Conservation (phyloP, 2,329 filamentous ascomycete species). For the Graphiopsis chlorocephala region DNA sequence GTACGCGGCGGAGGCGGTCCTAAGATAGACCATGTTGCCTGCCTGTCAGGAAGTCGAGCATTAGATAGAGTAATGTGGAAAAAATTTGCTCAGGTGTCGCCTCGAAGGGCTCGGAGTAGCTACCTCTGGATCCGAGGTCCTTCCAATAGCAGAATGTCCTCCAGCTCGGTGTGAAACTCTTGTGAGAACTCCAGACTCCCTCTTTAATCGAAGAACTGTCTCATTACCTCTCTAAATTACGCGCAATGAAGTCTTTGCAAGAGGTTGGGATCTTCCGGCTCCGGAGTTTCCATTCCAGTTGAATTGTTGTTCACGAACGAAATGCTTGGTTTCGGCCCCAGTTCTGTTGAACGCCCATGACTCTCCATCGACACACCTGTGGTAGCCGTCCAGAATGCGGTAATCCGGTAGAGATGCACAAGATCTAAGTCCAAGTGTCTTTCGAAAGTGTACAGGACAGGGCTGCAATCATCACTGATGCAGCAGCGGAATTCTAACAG, state of each 20-base stretch:
- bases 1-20: constrained; percentile 17
- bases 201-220: not conserved
- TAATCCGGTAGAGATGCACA: not conserved
- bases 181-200: not conserved
- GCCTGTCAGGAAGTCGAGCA: not conserved
- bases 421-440: not conserved
- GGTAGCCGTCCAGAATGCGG: not conserved
- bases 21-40: not conserved
- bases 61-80: not conserved
- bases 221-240: not conserved
- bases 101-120: no score
- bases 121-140: no score
- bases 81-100: not conserved
- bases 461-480: not conserved
- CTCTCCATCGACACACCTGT: not conserved
- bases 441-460: not conserved
- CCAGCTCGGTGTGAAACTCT: not conserved
- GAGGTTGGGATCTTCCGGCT: not conserved
- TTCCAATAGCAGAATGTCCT: not conserved
- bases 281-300: not conserved
- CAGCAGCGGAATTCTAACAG: not conserved
- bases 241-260: not conserved
- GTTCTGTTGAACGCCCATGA: not conserved
- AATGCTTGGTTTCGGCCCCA: not conserved
- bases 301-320: not conserved